Conservation (phyloP, 2,329 filamentous ascomycete species). For the Fusarium tupiense region DNA sequence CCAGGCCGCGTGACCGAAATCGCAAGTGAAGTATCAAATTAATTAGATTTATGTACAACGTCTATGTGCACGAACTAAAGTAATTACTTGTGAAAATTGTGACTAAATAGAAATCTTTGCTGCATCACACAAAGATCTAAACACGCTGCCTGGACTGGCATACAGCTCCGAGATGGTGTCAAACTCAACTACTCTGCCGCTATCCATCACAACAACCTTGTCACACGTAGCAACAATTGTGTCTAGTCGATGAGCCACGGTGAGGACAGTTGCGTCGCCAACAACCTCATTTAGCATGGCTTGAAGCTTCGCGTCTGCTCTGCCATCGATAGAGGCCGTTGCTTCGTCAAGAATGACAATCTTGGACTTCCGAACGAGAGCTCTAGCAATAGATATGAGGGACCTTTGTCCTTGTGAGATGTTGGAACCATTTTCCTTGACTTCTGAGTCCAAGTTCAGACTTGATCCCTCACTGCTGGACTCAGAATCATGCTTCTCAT, state of each 20-base stretch:
- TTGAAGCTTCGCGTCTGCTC: slow-evolving; percentile 20
- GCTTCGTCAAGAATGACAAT: slow-evolving; percentile 27
- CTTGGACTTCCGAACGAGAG: slow-evolving; percentile 4
- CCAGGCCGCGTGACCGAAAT: not conserved
- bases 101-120: slow-evolving; percentile 7
- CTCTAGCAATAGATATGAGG: slow-evolving; percentile 21
- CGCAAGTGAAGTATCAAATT: not conserved
- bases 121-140: slow-evolving; percentile 21
- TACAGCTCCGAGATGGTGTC: slow-evolving; percentile 10
- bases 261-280: slow-evolving; percentile 29
- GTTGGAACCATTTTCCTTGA: slow-evolving; percentile 26
- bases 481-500: not conserved
- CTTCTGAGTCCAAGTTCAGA: slow-evolving; percentile 11
- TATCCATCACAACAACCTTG: slow-evolving; percentile 32
- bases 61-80: not conserved
- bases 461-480: not conserved
- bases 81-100: not conserved
- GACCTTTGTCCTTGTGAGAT: slow-evolving; percentile 21
- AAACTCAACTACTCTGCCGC: slow-evolving; percentile 28
- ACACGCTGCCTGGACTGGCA: not conserved
- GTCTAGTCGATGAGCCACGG: slow-evolving; percentile 34
- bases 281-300: slow-evolving; percentile 17
- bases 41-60: not conserved
- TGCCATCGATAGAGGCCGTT: slow-evolving; percentile 18
- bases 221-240: slow-evolving; percentile 35